Evolutionary conservation across 257 asterid species (phyloP).

Genomic region (Solanum pimpinellifolium): DNA sequence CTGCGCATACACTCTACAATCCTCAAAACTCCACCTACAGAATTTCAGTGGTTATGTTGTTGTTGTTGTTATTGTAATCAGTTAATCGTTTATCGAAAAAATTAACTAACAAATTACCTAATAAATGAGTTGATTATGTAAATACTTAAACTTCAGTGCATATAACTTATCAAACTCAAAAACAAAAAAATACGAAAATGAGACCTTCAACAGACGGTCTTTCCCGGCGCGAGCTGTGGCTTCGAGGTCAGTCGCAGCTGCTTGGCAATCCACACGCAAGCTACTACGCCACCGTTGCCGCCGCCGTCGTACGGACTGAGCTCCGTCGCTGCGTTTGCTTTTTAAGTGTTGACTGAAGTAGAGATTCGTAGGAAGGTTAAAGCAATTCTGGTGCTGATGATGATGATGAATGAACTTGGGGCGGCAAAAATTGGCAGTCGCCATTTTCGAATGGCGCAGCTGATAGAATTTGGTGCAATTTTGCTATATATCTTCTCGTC

Average conservation of each 20-base stretch:
- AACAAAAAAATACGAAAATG: neutral
- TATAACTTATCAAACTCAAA: neutral
- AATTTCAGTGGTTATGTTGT: neutral
- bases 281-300: neutral
- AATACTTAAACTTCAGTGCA: neutral
- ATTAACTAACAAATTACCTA: neutral
- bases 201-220: conserved; percentile 76
- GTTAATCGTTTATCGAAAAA: neutral
- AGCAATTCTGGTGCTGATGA: neutral
- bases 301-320: conserved; percentile 16
- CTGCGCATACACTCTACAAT: neutral
- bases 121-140: neutral
- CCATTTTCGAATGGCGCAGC: neutral
- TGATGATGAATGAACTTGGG: conserved; percentile 8
- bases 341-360: conserved; percentile 1
- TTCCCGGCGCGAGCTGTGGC: conserved; percentile 50
- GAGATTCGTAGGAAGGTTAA: neutral
- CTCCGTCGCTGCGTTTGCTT: neutral
- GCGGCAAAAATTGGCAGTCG: conserved; percentile 20
- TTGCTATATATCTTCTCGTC: neutral
- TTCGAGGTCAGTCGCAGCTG: conserved; percentile 31
- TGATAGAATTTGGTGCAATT: neutral
- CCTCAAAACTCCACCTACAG: neutral
- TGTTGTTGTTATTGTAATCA: neutral
- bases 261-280: conserved; percentile 26